phyloP scores from a whole-genome alignment of 176 grass and related monocot species.

The Rhynchospora breviuscula region DNA sequence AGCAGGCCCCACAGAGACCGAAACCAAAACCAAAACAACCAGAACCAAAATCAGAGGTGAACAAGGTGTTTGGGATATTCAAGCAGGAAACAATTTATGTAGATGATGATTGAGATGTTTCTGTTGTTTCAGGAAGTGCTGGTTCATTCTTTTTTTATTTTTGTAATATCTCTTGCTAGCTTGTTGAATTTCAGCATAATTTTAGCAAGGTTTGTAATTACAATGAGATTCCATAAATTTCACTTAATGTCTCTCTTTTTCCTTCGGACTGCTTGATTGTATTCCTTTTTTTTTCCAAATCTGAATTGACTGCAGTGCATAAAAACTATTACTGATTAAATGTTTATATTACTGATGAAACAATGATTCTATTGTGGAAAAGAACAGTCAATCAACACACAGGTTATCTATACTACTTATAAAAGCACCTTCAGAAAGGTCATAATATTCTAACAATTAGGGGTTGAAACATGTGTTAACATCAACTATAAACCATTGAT shows the following conservation, averaged over 20 bases:
- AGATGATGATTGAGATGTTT: constrained; percentile 58
- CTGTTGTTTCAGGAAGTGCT: background rate
- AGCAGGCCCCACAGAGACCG: constrained; percentile 44
- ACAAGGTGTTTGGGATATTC: constrained; percentile 82
- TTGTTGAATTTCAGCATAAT: background rate
- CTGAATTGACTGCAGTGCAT: background rate
- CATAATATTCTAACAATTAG: too few relatives aligned
- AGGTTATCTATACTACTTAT: too few relatives aligned
- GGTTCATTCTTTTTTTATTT: constrained; percentile 18
- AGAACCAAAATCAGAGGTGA: constrained; percentile 49
- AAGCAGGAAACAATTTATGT: constrained; percentile 87
- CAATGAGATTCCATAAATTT: constrained; percentile 2
- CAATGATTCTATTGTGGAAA: too few relatives aligned
- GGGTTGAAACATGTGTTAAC: too few relatives aligned
- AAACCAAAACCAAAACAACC: constrained; percentile 43
- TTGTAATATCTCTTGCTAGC: constrained; percentile 13
- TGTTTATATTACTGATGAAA: too few relatives aligned
- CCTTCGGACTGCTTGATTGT: background rate
- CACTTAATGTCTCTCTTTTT: background rate
- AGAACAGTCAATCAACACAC: too few relatives aligned
- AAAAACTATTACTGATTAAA: background rate
- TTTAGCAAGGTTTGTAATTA: constrained; percentile 13
- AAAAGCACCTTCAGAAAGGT: too few relatives aligned
- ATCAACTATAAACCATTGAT: too few relatives aligned
- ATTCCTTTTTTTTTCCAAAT: background rate